Evolutionary conservation across 495 filamentous ascomycete genomes (phyloP).

Genomic region (Umbilicaria muhlenbergii): DNA sequence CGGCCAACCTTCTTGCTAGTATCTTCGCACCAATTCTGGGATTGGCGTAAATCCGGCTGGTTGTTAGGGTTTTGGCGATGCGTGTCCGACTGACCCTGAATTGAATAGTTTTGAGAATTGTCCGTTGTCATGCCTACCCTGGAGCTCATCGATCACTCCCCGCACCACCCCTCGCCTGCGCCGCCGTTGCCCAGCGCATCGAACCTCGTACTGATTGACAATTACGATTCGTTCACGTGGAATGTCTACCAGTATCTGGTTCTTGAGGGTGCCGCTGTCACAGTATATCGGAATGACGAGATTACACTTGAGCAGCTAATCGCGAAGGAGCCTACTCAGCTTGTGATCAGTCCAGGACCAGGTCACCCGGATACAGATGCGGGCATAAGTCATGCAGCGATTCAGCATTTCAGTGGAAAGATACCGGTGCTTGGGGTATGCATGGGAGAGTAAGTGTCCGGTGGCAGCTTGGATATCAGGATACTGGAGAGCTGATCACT

Average conservation of each 20-base stretch:
- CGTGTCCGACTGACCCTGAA: no score
- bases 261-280: constrained; percentile 79
- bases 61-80: no score
- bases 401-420: constrained; percentile 85
- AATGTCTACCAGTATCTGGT: constrained; percentile 97
- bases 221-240: constrained; percentile 98
- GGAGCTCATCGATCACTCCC: constrained; percentile 69
- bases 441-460: constrained; percentile 70
- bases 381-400: constrained; percentile 81
- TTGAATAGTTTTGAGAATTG: no score
- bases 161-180: constrained; percentile 58
- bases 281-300: constrained; percentile 83
- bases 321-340: constrained; percentile 68
- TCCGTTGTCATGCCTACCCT: constrained; percentile 23
- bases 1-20: no score
- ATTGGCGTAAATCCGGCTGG: no score
- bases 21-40: no score
- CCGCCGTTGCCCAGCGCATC: constrained; percentile 56
- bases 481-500: constrained; percentile 10
- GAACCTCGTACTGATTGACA: constrained; percentile 93
- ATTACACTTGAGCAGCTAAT: constrained; percentile 73
- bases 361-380: constrained; percentile 84
- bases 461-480: not conserved
- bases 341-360: constrained; percentile 89
- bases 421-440: constrained; percentile 95